Conservation (phyloP, 1,284 basidiomycete genomes). For the Cutaneotrichosporon cavernicola region DNA sequence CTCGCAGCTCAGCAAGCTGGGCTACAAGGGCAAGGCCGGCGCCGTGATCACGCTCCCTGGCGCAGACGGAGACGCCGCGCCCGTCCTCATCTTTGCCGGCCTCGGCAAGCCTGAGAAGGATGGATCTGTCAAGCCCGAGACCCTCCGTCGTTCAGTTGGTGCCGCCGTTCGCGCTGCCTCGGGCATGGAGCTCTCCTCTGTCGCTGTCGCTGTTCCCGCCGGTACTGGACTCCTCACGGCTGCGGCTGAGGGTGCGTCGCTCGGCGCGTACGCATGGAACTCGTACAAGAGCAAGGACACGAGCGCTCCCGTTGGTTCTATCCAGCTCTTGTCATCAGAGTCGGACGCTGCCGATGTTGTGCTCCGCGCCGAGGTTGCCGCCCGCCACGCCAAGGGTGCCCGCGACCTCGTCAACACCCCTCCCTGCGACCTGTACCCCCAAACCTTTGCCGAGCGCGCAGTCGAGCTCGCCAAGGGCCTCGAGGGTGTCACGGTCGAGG, state of each 20-base stretch:
- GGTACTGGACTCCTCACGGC: constrained; percentile 18
- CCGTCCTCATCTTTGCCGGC: constrained; percentile 19
- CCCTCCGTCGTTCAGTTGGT: constrained; percentile 18
- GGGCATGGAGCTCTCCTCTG: constrained; percentile 13
- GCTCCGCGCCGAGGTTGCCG: constrained; percentile 16
- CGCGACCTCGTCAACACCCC: constrained; percentile 25
- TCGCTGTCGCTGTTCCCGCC: constrained; percentile 20
- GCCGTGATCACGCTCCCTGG: constrained; percentile 12
- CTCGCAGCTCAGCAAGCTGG: constrained; percentile 20
- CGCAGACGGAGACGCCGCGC: constrained; percentile 14
- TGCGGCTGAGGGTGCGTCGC: constrained; percentile 21
- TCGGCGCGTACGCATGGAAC: constrained; percentile 27
- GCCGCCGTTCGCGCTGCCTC: constrained; percentile 17
- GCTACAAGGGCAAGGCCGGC: constrained; percentile 17
- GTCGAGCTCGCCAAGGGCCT: constrained; percentile 10
- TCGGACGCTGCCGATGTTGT: constrained; percentile 11
- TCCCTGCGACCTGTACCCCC: constrained; percentile 21
- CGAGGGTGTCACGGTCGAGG: constrained; percentile 18
- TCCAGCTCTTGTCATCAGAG: constrained; percentile 16
- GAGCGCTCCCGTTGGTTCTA: constrained; percentile 8
- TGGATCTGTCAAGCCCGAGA: constrained; percentile 18
- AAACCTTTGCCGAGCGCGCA: constrained; percentile 18
- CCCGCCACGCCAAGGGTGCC: constrained; percentile 22
- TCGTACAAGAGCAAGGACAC: constrained; percentile 25
- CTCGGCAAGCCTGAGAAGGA: constrained; percentile 17